A percentile compares a stretch with the other conserved stretches of the same genome.
These are phyloP conservation scores for Allomyces macrogynus DNA, from an alignment of 192 early-diverging fungal species.

Conservation along the genomic window DNA sequence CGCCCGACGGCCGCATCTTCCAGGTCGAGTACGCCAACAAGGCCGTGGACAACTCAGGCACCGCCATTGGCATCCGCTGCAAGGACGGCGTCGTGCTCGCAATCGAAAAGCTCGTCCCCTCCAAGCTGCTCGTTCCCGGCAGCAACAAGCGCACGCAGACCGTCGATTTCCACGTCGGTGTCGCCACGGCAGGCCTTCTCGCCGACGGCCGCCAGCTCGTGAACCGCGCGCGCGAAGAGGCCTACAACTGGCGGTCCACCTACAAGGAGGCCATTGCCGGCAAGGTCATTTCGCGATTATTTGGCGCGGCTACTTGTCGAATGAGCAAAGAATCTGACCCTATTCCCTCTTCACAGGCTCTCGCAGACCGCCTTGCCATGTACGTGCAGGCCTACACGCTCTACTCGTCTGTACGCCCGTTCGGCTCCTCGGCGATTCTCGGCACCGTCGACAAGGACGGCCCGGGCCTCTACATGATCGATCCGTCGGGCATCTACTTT, in stretches of 20 bases:
- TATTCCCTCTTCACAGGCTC: no score
- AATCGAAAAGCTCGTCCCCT: conserved; percentile 85
- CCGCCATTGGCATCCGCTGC: conserved; percentile 77
- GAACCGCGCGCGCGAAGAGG: conserved; percentile 76
- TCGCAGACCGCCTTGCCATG: conserved; percentile 79
- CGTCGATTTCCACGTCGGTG: conserved; percentile 77
- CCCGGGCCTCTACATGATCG: conserved; percentile 80
- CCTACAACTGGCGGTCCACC: conserved; percentile 62
- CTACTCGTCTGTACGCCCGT: conserved; percentile 86
- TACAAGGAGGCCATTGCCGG: conserved; percentile 69
- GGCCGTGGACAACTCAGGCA: conserved; percentile 97
- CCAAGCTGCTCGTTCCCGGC: conserved; percentile 78
- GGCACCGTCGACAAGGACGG: conserved; percentile 60
- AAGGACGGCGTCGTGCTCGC: conserved; percentile 94
- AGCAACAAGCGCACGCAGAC: conserved; percentile 86
- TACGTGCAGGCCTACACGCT: conserved; percentile 94
- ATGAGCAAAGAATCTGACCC: not conserved
- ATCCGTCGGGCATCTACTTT: conserved; percentile 90
- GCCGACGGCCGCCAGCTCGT: conserved; percentile 82
- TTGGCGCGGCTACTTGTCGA: not conserved
- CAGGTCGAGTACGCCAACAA: conserved; percentile 98
- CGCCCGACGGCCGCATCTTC: conserved; percentile 96
- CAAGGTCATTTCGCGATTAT: no score
- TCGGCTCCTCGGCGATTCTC: conserved; percentile 70
- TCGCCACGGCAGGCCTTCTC: conserved; percentile 77